These are phyloP conservation scores for Acanthamoeba quina DNA, from an alignment of 208 protist genomes.

Conservation along the genomic window DNA sequence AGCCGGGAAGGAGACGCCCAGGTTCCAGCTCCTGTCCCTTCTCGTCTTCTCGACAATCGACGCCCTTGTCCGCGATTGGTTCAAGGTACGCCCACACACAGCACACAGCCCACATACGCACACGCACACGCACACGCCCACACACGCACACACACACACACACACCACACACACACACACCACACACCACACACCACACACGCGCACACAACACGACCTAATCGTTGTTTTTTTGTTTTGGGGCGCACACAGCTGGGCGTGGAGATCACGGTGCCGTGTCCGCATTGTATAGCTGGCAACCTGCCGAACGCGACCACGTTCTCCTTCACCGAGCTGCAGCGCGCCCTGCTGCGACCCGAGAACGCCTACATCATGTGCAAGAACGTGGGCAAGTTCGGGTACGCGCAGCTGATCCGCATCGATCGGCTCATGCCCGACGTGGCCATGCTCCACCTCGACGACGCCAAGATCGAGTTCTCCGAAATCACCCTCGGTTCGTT, in stretches of 20 bases:
- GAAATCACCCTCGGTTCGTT: conserved; percentile 28
- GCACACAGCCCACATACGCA: no score
- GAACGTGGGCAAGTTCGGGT: conserved; percentile 32
- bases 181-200: no score
- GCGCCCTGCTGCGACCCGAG: background rate
- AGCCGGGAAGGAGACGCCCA: background rate
- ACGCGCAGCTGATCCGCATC: conserved; percentile 28
- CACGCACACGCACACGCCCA: no score
- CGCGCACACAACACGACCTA: no score
- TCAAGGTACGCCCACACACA: background rate
- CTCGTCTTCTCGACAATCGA: conserved; percentile 50
- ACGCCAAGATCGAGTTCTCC: conserved; percentile 46
- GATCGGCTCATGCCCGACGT: conserved; percentile 47
- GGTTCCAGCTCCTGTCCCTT: conserved; percentile 45
- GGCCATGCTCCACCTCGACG: conserved; percentile 58
- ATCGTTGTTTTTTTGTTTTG: background rate
- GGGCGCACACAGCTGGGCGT: background rate
- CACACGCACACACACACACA: background rate
- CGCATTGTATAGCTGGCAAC: conserved; percentile 41
- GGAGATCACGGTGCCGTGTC: conserved; percentile 29
- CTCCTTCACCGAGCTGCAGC: conserved; percentile 58
- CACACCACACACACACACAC: no score
- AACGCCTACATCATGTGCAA: conserved; percentile 57
- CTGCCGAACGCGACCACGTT: conserved; percentile 10
- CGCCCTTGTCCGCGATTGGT: conserved; percentile 39